These are phyloP conservation scores for Ganoderma sp. DNA, from an alignment of 1,284 basidiomycete species.

Conservation along the genomic window DNA sequence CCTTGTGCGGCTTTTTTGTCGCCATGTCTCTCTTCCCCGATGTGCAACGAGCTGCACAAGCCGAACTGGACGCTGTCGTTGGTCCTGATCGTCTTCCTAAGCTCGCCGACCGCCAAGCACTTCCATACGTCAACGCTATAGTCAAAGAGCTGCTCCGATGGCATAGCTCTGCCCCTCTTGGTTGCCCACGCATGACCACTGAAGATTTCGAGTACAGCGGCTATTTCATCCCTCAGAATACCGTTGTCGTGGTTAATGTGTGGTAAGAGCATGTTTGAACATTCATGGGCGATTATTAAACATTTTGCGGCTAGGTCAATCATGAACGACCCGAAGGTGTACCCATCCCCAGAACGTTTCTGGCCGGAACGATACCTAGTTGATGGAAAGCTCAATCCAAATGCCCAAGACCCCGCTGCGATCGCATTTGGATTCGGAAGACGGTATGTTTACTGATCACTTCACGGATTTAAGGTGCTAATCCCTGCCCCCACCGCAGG, in stretches of 20 bases:
- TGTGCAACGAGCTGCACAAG: constrained; percentile 20
- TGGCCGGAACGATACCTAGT: constrained; percentile 31
- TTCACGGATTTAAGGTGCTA: neutral
- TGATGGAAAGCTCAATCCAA: constrained; percentile 1
- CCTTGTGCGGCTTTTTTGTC: constrained; percentile 33
- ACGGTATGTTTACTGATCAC: constrained; percentile 12
- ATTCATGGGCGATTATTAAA: neutral
- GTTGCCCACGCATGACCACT: constrained; percentile 13
- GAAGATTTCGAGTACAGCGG: constrained; percentile 27
- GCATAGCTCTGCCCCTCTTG: constrained; percentile 10
- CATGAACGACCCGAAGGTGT: constrained; percentile 28
- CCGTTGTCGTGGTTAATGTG: constrained; percentile 15
- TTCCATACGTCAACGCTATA: constrained; percentile 25
- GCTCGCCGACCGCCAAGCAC: constrained; percentile 18
- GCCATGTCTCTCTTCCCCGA: constrained; percentile 35
- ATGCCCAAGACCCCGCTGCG: constrained; percentile 14
- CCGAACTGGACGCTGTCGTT: constrained; percentile 20
- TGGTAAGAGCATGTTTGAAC: constrained; percentile 7
- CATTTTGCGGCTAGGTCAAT: constrained; percentile 28
- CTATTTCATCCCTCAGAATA: constrained; percentile 22
- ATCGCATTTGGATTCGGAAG: constrained; percentile 24
- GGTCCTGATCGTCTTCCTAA: constrained; percentile 21
- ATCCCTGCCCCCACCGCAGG: neutral
- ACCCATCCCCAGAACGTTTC: constrained; percentile 33
- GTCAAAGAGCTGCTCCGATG: constrained; percentile 19